Evolutionary conservation across 176 grass and related monocot genomes (phyloP).

Genomic region (Eremochloa ophiuroides): DNA sequence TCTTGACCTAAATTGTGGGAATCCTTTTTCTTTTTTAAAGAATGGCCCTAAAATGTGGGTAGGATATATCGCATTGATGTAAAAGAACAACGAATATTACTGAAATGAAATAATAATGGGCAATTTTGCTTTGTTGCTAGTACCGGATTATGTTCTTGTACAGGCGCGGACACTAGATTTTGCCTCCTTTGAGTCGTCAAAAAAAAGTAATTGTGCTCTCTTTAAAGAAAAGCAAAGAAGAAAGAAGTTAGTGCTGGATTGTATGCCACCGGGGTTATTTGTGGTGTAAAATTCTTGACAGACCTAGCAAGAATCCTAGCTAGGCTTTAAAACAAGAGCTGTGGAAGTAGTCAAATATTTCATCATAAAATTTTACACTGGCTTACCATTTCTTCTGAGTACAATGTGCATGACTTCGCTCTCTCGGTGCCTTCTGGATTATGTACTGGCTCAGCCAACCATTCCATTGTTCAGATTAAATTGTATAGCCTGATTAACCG

Average conservation of each 20-base stretch:
- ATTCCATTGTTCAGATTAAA: no score
- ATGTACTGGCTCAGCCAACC: no score
- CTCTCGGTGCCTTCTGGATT: no score
- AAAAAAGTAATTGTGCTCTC: not conserved
- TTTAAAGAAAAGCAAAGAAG: not conserved
- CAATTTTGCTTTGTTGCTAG: not conserved
- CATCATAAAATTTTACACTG: not conserved
- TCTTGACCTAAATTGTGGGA: not conserved
- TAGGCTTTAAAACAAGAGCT: not conserved
- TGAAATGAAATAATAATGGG: not conserved
- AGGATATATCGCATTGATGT: not conserved
- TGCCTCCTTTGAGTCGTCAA: not conserved
- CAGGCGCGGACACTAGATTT: not conserved
- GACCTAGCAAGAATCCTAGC: not conserved
- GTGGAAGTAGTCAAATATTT: not conserved
- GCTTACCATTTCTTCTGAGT: not conserved
- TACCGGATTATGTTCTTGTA: not conserved
- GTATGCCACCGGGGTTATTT: not conserved
- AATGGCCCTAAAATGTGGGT: not conserved
- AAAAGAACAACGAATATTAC: not conserved
- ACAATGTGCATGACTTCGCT: no score
- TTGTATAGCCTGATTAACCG: no score
- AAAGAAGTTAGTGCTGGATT: not conserved
- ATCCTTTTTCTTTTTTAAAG: not conserved
- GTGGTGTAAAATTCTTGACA: not conserved